Conservation (phyloP, 257 asterid species). For the Echium plantagineum region DNA sequence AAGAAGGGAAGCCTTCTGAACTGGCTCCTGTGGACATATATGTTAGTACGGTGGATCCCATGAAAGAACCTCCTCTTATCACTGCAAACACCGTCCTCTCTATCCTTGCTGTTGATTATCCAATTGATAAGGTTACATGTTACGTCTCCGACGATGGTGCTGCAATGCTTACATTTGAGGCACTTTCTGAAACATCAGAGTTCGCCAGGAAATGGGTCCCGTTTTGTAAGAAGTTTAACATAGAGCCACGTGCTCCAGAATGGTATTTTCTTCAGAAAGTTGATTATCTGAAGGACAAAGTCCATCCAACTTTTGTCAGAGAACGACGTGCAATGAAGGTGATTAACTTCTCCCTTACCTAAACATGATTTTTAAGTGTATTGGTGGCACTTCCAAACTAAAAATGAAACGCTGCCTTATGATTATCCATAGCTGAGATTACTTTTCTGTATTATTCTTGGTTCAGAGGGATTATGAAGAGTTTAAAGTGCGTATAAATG, state of each 20-base stretch:
- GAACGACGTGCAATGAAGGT: constrained; percentile 99
- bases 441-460: not conserved
- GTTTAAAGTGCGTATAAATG: constrained; percentile 77
- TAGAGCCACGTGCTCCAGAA: constrained; percentile 96
- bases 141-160: constrained; percentile 98
- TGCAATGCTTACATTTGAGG: constrained; percentile 98
- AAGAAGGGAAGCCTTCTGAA: constrained; percentile 90
- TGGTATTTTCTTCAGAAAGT: constrained; percentile 83
- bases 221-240: constrained; percentile 69
- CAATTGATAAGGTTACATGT: constrained; percentile 82
- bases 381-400: not conserved
- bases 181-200: constrained; percentile 92
- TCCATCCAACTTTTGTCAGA: constrained; percentile 79
- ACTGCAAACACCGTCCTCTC: constrained; percentile 96
- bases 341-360: not conserved
- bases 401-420: not conserved
- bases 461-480: constrained; percentile 92
- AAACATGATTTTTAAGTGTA: not conserved
- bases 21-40: constrained; percentile 63
- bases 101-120: constrained; percentile 90
- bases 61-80: constrained; percentile 97
- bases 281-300: constrained; percentile 83
- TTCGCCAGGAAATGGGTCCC: constrained; percentile 98
- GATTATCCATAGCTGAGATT: not conserved
- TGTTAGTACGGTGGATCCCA: constrained; percentile 96